phyloP scores from a whole-genome alignment of 2,329 filamentous ascomycete species.

The Cladosporium sp. region DNA sequence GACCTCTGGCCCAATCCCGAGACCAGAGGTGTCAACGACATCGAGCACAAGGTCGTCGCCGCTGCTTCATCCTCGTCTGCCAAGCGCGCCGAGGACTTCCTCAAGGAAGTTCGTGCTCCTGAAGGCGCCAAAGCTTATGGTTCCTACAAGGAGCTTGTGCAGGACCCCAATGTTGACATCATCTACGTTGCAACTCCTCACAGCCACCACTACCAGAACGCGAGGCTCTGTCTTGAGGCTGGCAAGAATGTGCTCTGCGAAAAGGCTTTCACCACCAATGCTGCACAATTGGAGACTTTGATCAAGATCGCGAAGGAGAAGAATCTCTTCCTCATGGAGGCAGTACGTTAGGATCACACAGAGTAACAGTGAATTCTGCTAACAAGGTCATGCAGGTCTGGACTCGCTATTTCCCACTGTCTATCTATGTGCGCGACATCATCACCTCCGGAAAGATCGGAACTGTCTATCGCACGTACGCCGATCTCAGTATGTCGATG shows the following conservation, averaged over 20 bases:
- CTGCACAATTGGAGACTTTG: slow-evolving; percentile 68
- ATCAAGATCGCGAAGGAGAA: slow-evolving; percentile 68
- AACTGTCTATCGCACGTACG: slow-evolving; percentile 52
- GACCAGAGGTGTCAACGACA: slow-evolving; percentile 63
- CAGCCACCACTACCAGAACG: slow-evolving; percentile 89
- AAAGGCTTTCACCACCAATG: slow-evolving; percentile 84
- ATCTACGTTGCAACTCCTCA: slow-evolving; percentile 88
- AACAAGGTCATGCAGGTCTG: slow-evolving; percentile 33
- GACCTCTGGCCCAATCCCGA: slow-evolving; percentile 73
- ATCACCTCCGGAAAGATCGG: slow-evolving; percentile 53
- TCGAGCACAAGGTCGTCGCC: slow-evolving; percentile 72
- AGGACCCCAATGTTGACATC: slow-evolving; percentile 74
- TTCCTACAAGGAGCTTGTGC: slow-evolving; percentile 76
- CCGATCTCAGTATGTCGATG: slow-evolving; percentile 57
- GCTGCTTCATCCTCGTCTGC: slow-evolving; percentile 74
- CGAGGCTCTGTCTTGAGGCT: slow-evolving; percentile 75
- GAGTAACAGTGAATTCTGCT: neutral
- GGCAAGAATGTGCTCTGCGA: slow-evolving; percentile 89
- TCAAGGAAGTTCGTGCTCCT: slow-evolving; percentile 66
- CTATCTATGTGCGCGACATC: slow-evolving; percentile 68
- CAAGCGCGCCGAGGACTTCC: slow-evolving; percentile 66
- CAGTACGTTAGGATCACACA: slow-evolving; percentile 19
- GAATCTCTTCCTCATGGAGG: slow-evolving; percentile 70
- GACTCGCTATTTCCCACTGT: slow-evolving; percentile 84
- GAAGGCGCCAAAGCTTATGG: slow-evolving; percentile 68